phyloP scores from a whole-genome alignment of 202 grass and related monocot genomes.

The Hordeum pubiflorum region DNA sequence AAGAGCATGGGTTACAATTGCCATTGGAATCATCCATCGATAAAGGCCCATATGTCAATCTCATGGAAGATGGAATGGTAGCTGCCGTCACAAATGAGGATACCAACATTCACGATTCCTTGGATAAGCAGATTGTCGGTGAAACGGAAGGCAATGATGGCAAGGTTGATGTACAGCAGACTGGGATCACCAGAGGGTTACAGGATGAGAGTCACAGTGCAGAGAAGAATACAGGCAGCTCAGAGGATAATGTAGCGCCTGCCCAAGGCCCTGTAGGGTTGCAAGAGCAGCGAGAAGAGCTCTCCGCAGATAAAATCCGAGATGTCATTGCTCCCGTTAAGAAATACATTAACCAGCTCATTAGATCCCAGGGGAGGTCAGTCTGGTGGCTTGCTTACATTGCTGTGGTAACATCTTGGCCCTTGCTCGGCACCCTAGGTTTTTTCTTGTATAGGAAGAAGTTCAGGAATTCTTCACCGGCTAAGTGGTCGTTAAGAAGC shows the following conservation, averaged over 20 bases:
- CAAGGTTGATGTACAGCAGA: background rate
- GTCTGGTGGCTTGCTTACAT: slow-evolving; percentile 81
- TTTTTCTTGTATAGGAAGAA: slow-evolving; percentile 60
- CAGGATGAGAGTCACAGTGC: background rate
- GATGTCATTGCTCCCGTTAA: slow-evolving; percentile 48
- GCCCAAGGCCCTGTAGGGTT: slow-evolving; percentile 4
- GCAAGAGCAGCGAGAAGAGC: slow-evolving; percentile 6
- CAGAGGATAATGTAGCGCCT: background rate
- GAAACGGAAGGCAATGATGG: background rate
- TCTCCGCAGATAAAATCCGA: slow-evolving; percentile 24
- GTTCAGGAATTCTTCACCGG: slow-evolving; percentile 26
- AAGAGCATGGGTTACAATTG: slow-evolving; percentile 37
- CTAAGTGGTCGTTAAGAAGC: slow-evolving; percentile 24
- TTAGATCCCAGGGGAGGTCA: slow-evolving; percentile 42
- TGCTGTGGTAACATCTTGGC: slow-evolving; percentile 73
- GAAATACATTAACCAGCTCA: slow-evolving; percentile 65
- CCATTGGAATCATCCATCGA: slow-evolving; percentile 59
- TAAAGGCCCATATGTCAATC: slow-evolving; percentile 82
- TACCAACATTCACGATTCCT: slow-evolving; percentile 15
- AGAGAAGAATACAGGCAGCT: background rate
- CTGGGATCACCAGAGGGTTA: slow-evolving; percentile 18
- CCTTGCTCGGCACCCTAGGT: slow-evolving; percentile 49
- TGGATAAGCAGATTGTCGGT: slow-evolving; percentile 4
- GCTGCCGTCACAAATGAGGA: slow-evolving; percentile 45
- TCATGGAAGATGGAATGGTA: slow-evolving; percentile 81